These are phyloP conservation scores for Salix suchowensis DNA, from an alignment of 345 rosid genomes.

Conservation along the genomic window DNA sequence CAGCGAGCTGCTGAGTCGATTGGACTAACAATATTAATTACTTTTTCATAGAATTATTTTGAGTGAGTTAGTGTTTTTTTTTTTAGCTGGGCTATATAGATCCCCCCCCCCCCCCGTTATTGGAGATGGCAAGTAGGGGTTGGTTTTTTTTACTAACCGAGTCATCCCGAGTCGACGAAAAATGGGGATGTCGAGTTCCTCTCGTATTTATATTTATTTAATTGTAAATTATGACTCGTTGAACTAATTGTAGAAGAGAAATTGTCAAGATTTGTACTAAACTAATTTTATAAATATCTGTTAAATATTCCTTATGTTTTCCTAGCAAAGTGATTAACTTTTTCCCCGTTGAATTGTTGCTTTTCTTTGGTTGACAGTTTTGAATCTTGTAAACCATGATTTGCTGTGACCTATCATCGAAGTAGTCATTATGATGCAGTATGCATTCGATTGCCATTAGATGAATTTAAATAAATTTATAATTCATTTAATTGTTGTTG, in stretches of 20 bases:
- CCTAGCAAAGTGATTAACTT: background rate
- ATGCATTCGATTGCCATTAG: too few species aligned
- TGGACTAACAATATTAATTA: background rate
- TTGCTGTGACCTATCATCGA: too few species aligned
- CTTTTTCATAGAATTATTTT: background rate
- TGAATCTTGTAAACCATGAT: too few species aligned
- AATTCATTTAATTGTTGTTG: too few species aligned
- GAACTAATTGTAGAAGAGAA: background rate
- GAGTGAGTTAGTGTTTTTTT: background rate
- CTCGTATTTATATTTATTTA: conserved; percentile 1
- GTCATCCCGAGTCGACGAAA: conserved; percentile 36
- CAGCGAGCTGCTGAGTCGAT: conserved; percentile 18
- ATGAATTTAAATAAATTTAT: too few species aligned
- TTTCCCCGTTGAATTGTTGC: background rate
- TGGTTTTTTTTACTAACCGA: conserved; percentile 15
- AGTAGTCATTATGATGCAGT: too few species aligned
- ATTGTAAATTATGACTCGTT: conserved; percentile 30
- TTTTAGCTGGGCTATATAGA: background rate
- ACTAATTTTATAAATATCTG: background rate
- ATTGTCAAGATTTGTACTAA: background rate
- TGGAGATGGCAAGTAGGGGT: conserved; percentile 35
- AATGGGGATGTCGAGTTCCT: background rate
- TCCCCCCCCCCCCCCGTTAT: too few species aligned
- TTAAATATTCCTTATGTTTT: background rate
- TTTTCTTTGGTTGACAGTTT: background rate